A percentile compares a stretch with the other conserved stretches of the same genome.
These are phyloP conservation scores for Dentipellis sp. DNA, from an alignment of 768 basidiomycete genomes.

Conservation along the genomic window DNA sequence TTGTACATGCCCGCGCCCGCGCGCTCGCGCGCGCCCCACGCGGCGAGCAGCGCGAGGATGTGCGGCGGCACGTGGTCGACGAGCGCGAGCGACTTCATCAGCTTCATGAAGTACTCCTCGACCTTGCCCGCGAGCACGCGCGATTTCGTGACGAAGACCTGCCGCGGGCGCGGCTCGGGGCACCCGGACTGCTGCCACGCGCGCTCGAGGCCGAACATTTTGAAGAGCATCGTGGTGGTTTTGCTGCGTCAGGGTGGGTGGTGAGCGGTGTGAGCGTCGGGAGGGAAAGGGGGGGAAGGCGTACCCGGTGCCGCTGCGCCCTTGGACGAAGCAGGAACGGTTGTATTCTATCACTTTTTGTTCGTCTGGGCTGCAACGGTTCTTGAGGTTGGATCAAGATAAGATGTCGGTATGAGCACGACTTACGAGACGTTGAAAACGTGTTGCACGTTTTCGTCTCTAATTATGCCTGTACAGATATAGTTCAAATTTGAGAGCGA, in stretches of 20 bases:
- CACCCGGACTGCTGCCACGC: constrained; percentile 33
- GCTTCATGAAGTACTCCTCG: constrained; percentile 51
- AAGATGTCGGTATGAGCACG: no score
- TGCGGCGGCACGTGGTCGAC: constrained; percentile 28
- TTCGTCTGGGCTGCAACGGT: constrained; percentile 5
- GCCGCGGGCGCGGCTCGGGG: constrained; percentile 40
- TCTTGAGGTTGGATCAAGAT: neutral
- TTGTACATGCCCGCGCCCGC: constrained; percentile 23
- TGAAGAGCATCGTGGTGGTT: constrained; percentile 71
- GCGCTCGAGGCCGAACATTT: constrained; percentile 62
- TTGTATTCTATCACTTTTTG: constrained; percentile 8
- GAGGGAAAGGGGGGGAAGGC: neutral
- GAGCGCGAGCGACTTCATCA: constrained; percentile 34
- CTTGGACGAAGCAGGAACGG: constrained; percentile 11
- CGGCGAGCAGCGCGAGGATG: constrained; percentile 22
- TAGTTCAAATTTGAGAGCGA: neutral
- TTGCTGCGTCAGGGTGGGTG: constrained; percentile 32
- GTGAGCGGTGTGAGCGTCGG: neutral
- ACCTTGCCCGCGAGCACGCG: constrained; percentile 58
- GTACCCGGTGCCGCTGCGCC: constrained; percentile 69
- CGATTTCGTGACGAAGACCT: constrained; percentile 69
- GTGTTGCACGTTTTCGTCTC: constrained; percentile 6
- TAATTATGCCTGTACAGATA: constrained; percentile 6
- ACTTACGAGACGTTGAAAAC: constrained; percentile 13
- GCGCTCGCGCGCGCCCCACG: constrained; percentile 8